These are phyloP conservation scores for Catharanthus roseus DNA, from an alignment of 257 asterid species.

Conservation along the genomic window DNA sequence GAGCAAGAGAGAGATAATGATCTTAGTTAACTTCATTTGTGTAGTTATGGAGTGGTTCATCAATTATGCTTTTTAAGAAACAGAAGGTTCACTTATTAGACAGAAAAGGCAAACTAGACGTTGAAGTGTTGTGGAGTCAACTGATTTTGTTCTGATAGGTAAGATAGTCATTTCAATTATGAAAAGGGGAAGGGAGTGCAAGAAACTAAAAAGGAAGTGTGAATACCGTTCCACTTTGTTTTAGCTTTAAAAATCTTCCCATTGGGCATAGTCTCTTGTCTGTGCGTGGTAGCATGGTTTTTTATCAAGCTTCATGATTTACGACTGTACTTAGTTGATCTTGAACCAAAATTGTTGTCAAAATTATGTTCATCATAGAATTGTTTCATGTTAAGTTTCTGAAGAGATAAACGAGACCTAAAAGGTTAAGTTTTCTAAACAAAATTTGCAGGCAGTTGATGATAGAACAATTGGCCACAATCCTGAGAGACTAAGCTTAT, in stretches of 20 bases:
- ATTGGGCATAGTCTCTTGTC: background rate
- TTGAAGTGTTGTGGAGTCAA: too few relatives aligned
- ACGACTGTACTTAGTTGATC: background rate
- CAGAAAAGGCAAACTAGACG: too few relatives aligned
- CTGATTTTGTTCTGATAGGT: too few relatives aligned
- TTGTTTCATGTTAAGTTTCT: background rate
- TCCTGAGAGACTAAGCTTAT: conserved; percentile 87
- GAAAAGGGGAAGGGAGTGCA: too few relatives aligned
- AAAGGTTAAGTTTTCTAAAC: conserved; percentile 12
- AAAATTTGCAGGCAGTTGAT: conserved; percentile 66
- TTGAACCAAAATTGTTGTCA: background rate
- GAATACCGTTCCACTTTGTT: background rate
- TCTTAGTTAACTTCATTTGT: too few relatives aligned
- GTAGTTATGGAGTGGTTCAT: too few relatives aligned
- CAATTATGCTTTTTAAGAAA: too few relatives aligned
- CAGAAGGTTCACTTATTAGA: too few relatives aligned
- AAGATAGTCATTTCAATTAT: too few relatives aligned
- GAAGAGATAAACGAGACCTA: background rate
- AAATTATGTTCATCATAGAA: background rate
- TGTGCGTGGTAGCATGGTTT: background rate
- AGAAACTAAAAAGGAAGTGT: too few relatives aligned
- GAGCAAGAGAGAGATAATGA: too few relatives aligned
- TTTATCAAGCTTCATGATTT: background rate
- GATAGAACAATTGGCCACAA: conserved; percentile 88
- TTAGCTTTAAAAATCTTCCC: background rate